A percentile compares a stretch with the other conserved stretches of the same genome.
Evolutionary conservation across 331 rosid genomes (phyloP).

Genomic region (Dryas integrifolia): DNA sequence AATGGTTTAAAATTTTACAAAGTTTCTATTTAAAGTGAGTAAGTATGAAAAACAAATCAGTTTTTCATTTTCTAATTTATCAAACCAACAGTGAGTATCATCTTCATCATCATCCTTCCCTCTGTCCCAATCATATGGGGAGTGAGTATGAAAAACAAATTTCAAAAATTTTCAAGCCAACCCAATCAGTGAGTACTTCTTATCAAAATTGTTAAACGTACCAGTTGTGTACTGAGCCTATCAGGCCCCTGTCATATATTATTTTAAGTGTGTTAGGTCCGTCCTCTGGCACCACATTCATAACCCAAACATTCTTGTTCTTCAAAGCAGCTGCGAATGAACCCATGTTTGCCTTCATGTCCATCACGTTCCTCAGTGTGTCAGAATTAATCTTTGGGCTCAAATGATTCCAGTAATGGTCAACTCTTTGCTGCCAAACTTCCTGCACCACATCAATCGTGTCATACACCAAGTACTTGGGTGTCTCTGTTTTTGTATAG

Average conservation of each 20-base stretch:
- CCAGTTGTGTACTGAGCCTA: slow-evolving; percentile 49
- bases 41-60: neutral
- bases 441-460: slow-evolving; percentile 27
- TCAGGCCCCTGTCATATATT: slow-evolving; percentile 53
- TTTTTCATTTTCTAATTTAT: neutral
- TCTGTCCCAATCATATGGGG: neutral
- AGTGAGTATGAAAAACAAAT: neutral
- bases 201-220: slow-evolving; percentile 17
- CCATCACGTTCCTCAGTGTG: slow-evolving; percentile 45
- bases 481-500: neutral
- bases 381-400: slow-evolving; percentile 33
- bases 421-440: slow-evolving; percentile 37
- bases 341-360: slow-evolving; percentile 51
- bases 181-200: neutral
- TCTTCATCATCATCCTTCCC: neutral
- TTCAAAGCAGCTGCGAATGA: slow-evolving; percentile 50
- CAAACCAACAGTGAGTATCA: neutral
- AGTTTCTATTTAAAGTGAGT: neutral
- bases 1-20: neutral
- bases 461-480: slow-evolving; percentile 13
- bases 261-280: slow-evolving; percentile 47
- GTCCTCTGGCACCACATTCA: slow-evolving; percentile 52
- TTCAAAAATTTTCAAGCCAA: neutral
- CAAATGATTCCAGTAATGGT: slow-evolving; percentile 40
- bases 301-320: slow-evolving; percentile 50